Conservation (phyloP, 139 green algal genomes). For the Mychonastes homosphaera region DNA sequence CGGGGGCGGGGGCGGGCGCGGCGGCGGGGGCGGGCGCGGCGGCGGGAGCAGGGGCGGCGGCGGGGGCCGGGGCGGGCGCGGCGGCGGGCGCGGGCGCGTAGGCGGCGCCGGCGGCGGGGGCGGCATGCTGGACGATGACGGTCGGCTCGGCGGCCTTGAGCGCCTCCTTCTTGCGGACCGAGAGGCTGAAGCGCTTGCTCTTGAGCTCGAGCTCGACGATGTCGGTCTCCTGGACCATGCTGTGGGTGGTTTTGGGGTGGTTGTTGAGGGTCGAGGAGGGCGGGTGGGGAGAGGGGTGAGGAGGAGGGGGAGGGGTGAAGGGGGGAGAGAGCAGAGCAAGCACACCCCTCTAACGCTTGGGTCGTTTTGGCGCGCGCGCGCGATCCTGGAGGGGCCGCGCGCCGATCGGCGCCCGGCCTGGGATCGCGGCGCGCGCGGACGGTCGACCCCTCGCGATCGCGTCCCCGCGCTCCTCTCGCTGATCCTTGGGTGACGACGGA, state of each 20-base stretch:
- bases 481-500: too few species aligned
- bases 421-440: too few species aligned
- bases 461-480: too few species aligned
- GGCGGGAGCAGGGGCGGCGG: constrained; percentile 39
- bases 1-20: constrained; percentile 6
- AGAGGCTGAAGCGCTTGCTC: constrained; percentile 81
- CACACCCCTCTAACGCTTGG: too few species aligned
- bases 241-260: constrained; percentile 21
- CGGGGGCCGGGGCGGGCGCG: constrained; percentile 31
- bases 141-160: constrained; percentile 40
- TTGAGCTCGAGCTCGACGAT: constrained; percentile 94
- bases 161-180: constrained; percentile 79
- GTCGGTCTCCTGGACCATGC: constrained; percentile 87
- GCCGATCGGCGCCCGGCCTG: too few species aligned
- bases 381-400: too few species aligned
- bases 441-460: too few species aligned
- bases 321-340: too few species aligned
- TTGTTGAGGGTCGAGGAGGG: neutral
- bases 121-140: constrained; percentile 20
- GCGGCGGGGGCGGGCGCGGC: constrained; percentile 31
- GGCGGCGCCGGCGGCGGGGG: too few species aligned
- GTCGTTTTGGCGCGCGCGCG: too few species aligned
- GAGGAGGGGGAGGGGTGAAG: too few species aligned
- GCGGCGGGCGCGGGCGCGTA: constrained; percentile 31
- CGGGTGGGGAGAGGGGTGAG: neutral